These are phyloP conservation scores for Auricularia heimuer DNA, from an alignment of 768 basidiomycete species.

Conservation along the genomic window DNA sequence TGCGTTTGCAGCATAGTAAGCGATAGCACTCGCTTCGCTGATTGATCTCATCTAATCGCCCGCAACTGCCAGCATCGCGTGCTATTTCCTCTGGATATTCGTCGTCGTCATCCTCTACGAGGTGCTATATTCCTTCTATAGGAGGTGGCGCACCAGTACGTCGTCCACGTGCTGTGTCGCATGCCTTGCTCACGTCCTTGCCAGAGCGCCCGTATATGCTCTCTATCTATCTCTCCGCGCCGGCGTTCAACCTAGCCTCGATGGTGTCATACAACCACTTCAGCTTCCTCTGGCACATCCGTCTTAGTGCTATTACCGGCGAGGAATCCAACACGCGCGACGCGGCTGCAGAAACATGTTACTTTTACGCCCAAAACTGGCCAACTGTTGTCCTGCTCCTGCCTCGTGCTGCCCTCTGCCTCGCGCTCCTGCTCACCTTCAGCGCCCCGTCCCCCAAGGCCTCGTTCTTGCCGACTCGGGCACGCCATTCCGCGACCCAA, in stretches of 20 bases:
- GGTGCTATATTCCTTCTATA: conserved; percentile 15
- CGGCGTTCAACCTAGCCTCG: conserved; percentile 64
- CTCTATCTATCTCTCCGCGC: conserved; percentile 73
- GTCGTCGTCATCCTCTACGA: conserved; percentile 62
- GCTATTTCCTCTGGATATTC: conserved; percentile 67
- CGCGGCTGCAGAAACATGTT: conserved; percentile 73
- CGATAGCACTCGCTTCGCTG: neutral
- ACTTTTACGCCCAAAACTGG: conserved; percentile 75
- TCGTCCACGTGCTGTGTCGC: conserved; percentile 8
- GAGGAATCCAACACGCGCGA: conserved; percentile 39
- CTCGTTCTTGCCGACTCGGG: conserved; percentile 40
- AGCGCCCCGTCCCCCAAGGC: conserved; percentile 37
- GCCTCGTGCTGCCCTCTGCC: conserved; percentile 67
- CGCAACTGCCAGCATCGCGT: conserved; percentile 35
- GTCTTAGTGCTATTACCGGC: conserved; percentile 51
- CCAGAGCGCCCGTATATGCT: conserved; percentile 75
- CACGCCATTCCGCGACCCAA: conserved; percentile 47
- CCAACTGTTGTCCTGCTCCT: conserved; percentile 75
- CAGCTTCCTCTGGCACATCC: conserved; percentile 74
- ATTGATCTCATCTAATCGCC: neutral
- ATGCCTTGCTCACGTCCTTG: neutral
- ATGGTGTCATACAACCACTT: conserved; percentile 78
- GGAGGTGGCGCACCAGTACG: conserved; percentile 26
- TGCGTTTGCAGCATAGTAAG: conserved; percentile 61
- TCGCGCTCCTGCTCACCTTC: conserved; percentile 64